phyloP scores from a whole-genome alignment of 2,329 filamentous ascomycete genomes.

The Knoxdaviesia capensis region DNA sequence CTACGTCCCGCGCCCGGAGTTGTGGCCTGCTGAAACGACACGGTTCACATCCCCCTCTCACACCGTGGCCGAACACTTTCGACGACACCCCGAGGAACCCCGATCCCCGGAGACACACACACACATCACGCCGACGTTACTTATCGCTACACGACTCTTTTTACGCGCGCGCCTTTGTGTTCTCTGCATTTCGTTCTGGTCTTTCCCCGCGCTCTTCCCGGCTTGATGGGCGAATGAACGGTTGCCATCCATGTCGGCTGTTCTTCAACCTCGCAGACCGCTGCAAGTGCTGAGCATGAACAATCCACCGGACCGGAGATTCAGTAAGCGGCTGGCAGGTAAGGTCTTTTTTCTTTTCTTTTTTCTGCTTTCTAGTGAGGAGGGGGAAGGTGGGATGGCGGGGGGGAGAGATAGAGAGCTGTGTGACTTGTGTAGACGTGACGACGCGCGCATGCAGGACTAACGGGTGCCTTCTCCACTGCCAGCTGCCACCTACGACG shows the following conservation, averaged over 20 bases:
- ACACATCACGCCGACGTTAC: not conserved
- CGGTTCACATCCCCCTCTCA: no score
- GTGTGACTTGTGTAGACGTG: no score
- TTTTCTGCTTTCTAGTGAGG: not conserved
- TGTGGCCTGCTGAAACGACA: no score
- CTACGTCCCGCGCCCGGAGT: no score
- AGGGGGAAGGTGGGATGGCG: constrained; percentile 8
- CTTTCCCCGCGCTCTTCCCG: no score
- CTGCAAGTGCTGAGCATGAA: constrained; percentile 50
- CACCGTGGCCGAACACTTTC: no score
- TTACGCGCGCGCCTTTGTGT: constrained; percentile 3
- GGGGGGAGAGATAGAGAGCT: no score
- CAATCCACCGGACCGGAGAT: constrained; percentile 37
- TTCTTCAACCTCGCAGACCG: constrained; percentile 42
- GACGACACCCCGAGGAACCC: no score
- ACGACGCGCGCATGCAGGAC: no score
- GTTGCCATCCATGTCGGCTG: constrained; percentile 48
- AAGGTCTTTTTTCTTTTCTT: constrained; percentile 13
- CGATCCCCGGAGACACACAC: no score
- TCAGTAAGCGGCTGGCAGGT: constrained; percentile 46
- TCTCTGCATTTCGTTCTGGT: not conserved
- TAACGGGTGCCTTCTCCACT: no score
- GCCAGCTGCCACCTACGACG: constrained; percentile 27
- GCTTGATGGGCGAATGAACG: not conserved
- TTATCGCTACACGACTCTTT: not conserved